Evolutionary conservation across 2,329 filamentous ascomycete species (phyloP).

Genomic region (Arthrobotrys megalospora): DNA sequence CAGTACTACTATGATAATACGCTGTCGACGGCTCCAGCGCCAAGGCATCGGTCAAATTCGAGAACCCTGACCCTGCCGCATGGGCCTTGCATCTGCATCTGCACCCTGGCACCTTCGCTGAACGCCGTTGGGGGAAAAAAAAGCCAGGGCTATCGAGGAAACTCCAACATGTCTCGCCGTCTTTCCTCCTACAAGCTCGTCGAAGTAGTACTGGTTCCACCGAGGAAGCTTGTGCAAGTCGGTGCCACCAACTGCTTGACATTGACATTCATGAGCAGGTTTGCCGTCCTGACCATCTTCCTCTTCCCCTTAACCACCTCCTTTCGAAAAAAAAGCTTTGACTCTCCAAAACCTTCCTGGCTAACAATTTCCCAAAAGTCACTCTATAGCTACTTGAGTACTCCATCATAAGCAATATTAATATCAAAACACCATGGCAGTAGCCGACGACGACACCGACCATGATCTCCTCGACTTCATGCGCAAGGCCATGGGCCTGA

Average conservation of each 20-base stretch:
- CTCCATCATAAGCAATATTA: not conserved
- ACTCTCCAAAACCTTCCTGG: not conserved
- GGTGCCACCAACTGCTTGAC: not conserved
- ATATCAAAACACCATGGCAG: slow-evolving; percentile 28
- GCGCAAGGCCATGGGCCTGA: slow-evolving; percentile 62
- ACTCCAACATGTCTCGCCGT: slow-evolving; percentile 11
- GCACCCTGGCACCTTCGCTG: slow-evolving; percentile 14
- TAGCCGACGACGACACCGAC: slow-evolving; percentile 63
- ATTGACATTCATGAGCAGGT: not conserved
- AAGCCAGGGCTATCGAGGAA: not conserved
- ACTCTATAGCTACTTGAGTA: not conserved
- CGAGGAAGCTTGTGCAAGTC: not conserved
- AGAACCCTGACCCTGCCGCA: slow-evolving; percentile 18
- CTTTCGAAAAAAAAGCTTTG: not conserved
- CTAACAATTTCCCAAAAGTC: slow-evolving; percentile 5
- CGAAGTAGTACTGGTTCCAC: not conserved
- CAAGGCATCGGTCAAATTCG: slow-evolving; percentile 7
- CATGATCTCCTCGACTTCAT: slow-evolving; percentile 64
- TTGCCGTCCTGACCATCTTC: not conserved
- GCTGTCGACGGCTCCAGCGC: not conserved
- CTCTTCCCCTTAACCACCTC: not conserved
- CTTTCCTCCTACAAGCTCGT: not conserved
- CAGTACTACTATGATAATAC: not conserved
- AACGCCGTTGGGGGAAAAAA: not conserved
- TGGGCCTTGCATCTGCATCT: slow-evolving; percentile 18